Percentiles rank a stretch among this genome's conserved stretches.
These are phyloP conservation scores for Globisporangium nunn DNA, from an alignment of 352 stramenopile genomes.

Conservation along the genomic window DNA sequence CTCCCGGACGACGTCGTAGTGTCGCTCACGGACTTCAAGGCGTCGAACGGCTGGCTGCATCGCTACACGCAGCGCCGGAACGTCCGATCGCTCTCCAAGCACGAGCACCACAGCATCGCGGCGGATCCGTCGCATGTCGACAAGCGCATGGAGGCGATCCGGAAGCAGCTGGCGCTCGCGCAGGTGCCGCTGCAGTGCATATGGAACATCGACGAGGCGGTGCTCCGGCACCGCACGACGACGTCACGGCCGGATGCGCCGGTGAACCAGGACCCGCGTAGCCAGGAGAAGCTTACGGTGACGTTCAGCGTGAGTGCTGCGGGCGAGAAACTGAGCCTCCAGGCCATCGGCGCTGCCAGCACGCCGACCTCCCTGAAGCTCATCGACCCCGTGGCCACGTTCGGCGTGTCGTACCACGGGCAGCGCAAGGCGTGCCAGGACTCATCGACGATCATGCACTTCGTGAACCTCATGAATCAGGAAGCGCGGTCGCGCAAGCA, in stretches of 20 bases:
- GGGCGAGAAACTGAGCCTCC: conserved; percentile 54
- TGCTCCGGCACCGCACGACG: conserved; percentile 40
- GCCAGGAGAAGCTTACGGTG: conserved; percentile 45
- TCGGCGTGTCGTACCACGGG: conserved; percentile 37
- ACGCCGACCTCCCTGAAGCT: conserved; percentile 29
- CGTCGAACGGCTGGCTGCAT: conserved; percentile 77
- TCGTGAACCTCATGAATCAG: conserved; percentile 51
- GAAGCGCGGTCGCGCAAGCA: conserved; percentile 50
- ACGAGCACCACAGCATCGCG: conserved; percentile 12
- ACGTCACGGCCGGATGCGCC: conserved; percentile 24
- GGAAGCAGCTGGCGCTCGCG: conserved; percentile 37
- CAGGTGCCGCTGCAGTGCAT: conserved; percentile 48
- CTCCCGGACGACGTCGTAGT: conserved; percentile 66
- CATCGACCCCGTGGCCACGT: conserved; percentile 25
- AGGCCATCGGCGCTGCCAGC: conserved; percentile 45
- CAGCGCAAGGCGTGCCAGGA: conserved; percentile 45
- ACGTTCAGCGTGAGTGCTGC: conserved; percentile 48
- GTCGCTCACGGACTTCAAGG: conserved; percentile 81
- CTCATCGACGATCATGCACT: conserved; percentile 39
- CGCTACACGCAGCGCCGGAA: conserved; percentile 71
- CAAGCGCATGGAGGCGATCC: conserved; percentile 40
- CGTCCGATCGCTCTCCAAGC: conserved; percentile 51
- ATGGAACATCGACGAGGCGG: conserved; percentile 64
- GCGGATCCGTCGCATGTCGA: conserved; percentile 14
- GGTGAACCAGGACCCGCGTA: conserved; percentile 41